Conservation (phyloP, 805 yeast genomes). For the Pichia sporocuriosa region DNA sequence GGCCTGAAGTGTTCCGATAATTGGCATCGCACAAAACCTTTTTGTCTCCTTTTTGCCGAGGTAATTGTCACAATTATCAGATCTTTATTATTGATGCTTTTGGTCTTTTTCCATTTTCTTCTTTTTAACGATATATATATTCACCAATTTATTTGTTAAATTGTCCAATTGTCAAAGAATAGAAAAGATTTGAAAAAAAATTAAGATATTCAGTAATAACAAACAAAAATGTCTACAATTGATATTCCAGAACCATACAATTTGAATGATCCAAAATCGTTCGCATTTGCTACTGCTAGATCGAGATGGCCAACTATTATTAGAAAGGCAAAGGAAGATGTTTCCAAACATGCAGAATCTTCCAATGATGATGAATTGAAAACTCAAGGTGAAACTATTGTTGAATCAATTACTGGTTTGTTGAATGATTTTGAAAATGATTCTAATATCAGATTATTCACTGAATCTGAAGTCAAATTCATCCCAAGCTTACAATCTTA, state of each 20-base stretch:
- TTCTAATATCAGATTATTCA: slow-evolving; percentile 36
- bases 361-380: slow-evolving; percentile 17
- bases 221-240: too few species aligned
- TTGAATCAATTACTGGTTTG: slow-evolving; percentile 35
- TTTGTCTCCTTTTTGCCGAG: too few species aligned
- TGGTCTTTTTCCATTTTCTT: too few species aligned
- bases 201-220: too few species aligned
- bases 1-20: too few species aligned
- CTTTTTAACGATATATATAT: too few species aligned
- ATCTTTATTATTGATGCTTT: too few species aligned
- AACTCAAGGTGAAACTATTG: slow-evolving; percentile 44
- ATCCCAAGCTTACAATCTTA: slow-evolving; percentile 46
- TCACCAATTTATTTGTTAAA: too few species aligned
- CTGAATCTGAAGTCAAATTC: slow-evolving; percentile 16
- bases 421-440: slow-evolving; percentile 39
- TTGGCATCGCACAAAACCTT: too few species aligned
- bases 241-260: slow-evolving; percentile 44
- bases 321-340: slow-evolving; percentile 59
- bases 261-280: slow-evolving; percentile 67
- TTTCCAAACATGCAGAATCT: slow-evolving; percentile 19
- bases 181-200: neutral
- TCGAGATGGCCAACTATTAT: slow-evolving; percentile 86
- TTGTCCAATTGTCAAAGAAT: too few species aligned
- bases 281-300: slow-evolving; percentile 74
- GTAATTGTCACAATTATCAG: too few species aligned